Evolutionary conservation across 2,329 filamentous ascomycete species (phyloP), one percentile per base, ranked within the genome.

Genomic region (Neospermospora avenae): DNA sequence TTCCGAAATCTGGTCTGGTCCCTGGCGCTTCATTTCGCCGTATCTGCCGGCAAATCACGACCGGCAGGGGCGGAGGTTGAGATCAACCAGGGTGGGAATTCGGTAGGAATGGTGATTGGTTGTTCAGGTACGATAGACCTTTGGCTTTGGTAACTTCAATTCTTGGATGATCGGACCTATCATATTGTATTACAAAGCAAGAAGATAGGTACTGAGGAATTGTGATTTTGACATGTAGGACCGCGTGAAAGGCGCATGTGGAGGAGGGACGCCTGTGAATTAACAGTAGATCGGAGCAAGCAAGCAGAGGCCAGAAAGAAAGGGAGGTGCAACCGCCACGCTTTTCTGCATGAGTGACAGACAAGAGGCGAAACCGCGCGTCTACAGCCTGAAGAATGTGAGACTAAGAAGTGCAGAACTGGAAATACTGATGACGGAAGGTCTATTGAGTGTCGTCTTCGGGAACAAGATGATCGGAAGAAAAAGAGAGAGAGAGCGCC

Each of bases 321-420:
- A 10, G 2, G 18, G 14, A 34, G 46, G 41, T 55, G n/a, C 20
- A 35, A 54, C 31, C 42, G 53, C 59, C 45, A 61, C 57, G 51
- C 46, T 57, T 57, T 22, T 41, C 55, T 8, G 57, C 56, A 63
- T 59, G 41, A 61, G 51, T 48, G 57, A 61, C 20, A 59, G 10
- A 25, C 25, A 11, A 14, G 20, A 24, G 28, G 35, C 45, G 57
- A 65, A 57, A 61, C 55, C 20, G 28, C 28, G 35, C 44, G 24
- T 24, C 41, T 51, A 62, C 58, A 60, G 48, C 42, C 57, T 57
- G 52, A 51, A 61, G n/a, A 28, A 58, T 41, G 53, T 61, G 61
- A 63, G 53, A 65, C 56, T 37, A 28, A 24, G 18, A 56, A 42
- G 51, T 62, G 22, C 42, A 42, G 39, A 20, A 31, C 28, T 31